phyloP scores from a whole-genome alignment of 177 flowering plant species.

The Vitis hybrid region DNA sequence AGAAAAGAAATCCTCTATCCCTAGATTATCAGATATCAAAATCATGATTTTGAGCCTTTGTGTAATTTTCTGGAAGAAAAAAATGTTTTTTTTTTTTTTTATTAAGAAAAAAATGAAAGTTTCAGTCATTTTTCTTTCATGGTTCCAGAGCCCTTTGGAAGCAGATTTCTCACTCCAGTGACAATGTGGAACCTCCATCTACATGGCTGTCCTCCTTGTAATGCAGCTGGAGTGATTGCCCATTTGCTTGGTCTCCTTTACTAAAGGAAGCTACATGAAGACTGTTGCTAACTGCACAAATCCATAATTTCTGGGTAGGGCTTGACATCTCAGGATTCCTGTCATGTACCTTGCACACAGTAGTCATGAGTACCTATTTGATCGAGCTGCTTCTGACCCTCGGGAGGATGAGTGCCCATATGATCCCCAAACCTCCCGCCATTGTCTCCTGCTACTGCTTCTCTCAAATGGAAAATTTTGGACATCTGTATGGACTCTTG shows the following conservation, averaged over 20 bases:
- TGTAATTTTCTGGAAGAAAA: too few species aligned
- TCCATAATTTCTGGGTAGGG: not conserved
- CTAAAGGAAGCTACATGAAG: not conserved
- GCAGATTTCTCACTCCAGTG: too few species aligned
- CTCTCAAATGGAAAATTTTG: not conserved
- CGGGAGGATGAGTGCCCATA: not conserved
- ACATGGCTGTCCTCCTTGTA: not conserved
- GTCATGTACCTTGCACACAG: slow-evolving; percentile 1
- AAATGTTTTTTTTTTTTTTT: too few species aligned
- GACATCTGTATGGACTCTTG: not conserved
- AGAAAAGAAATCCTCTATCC: too few species aligned
- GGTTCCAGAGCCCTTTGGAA: too few species aligned
- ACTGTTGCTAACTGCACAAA: not conserved
- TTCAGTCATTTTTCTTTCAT: too few species aligned
- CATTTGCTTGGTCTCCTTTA: not conserved
- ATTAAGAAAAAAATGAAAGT: too few species aligned
- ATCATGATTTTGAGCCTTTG: too few species aligned
- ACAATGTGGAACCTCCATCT: too few species aligned
- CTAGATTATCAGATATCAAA: too few species aligned
- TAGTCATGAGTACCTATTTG: slow-evolving; percentile 12
- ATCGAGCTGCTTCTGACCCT: slow-evolving; percentile 17
- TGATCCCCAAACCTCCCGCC: slow-evolving; percentile 1
- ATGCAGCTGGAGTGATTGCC: too few species aligned
- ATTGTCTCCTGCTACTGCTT: not conserved
- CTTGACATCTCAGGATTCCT: not conserved